Percentiles rank a stretch among this genome's conserved stretches.
These are phyloP conservation scores for Kwoniella newhampshirensis DNA, from an alignment of 768 basidiomycete species.

Conservation along the genomic window DNA sequence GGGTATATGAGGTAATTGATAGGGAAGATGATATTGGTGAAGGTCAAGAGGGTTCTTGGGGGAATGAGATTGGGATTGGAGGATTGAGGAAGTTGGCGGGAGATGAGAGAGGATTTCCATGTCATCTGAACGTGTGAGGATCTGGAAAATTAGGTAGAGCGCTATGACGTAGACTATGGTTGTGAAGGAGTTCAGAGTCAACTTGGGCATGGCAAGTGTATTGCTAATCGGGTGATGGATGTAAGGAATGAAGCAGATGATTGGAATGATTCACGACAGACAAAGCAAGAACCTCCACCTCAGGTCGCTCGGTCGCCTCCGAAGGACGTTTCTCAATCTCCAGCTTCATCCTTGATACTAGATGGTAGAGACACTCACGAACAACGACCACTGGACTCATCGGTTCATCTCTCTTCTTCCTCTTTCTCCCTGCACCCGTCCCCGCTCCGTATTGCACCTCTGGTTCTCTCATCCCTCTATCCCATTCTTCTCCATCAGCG, in stretches of 20 bases:
- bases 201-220: not conserved
- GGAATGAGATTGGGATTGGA: conserved; percentile 21
- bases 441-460: not conserved
- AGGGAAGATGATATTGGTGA: conserved; percentile 32
- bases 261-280: not conserved
- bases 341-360: too few species aligned
- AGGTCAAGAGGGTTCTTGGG: conserved; percentile 14
- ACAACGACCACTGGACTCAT: conserved; percentile 41
- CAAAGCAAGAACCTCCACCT: too few species aligned
- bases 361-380: conserved; percentile 25
- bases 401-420: conserved; percentile 42
- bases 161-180: conserved; percentile 40
- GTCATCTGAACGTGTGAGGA: conserved; percentile 43
- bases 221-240: not conserved
- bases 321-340: too few species aligned
- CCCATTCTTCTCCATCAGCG: not conserved
- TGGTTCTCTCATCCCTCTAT: not conserved
- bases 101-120: conserved; percentile 38
- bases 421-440: not conserved
- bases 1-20: conserved; percentile 37
- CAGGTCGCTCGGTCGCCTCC: too few species aligned
- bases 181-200: not conserved
- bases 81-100: conserved; percentile 13
- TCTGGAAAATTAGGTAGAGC: conserved; percentile 44
- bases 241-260: not conserved